These are phyloP conservation scores for Colletotrichum melonis DNA, from an alignment of 2,329 filamentous ascomycete genomes.

Conservation along the genomic window DNA sequence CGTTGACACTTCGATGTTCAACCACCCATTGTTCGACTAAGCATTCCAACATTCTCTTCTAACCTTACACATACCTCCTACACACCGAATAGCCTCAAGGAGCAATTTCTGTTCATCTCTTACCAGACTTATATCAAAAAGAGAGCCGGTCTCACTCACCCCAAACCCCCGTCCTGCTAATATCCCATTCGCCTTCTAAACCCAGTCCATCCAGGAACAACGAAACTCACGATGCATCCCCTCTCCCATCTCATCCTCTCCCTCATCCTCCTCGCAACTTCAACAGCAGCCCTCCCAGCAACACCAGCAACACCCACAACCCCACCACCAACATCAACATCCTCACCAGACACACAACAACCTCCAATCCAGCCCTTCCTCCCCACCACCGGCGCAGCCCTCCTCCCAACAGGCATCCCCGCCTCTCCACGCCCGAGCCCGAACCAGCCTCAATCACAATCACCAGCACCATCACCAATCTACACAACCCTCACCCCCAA, in stretches of 20 bases:
- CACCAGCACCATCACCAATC: conserved; percentile 16
- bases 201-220: too few species aligned
- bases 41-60: not conserved
- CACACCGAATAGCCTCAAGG: not conserved
- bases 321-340: not conserved
- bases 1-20: not conserved
- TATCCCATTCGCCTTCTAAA: not conserved
- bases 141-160: not conserved
- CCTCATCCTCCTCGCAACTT: conserved; percentile 22
- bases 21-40: not conserved
- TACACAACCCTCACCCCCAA: conserved; percentile 17
- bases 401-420: not conserved
- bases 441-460: not conserved
- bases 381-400: not conserved
- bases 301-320: conserved; percentile 15
- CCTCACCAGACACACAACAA: not conserved
- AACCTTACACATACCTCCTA: not conserved
- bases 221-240: not conserved
- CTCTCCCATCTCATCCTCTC: conserved; percentile 10
- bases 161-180: not conserved
- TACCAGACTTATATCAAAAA: not conserved
- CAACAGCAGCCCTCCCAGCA: conserved; percentile 17
- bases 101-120: conserved; percentile 1
- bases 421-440: not conserved
- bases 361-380: conserved; percentile 1